phyloP scores from a whole-genome alignment of 192 early-diverging fungal genomes.

The Funneliformis mosseae region DNA sequence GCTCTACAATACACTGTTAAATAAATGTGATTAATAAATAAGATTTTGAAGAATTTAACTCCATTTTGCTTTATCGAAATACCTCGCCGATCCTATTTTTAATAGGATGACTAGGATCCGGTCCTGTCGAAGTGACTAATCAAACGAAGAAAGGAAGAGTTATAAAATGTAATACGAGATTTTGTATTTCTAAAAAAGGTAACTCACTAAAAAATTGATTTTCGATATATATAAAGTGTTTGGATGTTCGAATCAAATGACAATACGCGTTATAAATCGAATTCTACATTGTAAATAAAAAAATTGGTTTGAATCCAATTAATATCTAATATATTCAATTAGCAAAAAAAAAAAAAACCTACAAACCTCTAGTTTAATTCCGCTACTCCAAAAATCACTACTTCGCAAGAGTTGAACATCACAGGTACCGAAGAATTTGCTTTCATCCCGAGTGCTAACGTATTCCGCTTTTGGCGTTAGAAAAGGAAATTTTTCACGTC shows the following conservation, averaged over 20 bases:
- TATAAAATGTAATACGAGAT: not conserved
- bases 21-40: not conserved
- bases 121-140: constrained; percentile 52
- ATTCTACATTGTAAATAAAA: constrained; percentile 44
- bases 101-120: constrained; percentile 51
- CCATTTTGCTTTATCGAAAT: not conserved
- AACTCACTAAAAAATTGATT: constrained; percentile 89
- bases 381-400: constrained; percentile 71
- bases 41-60: not conserved
- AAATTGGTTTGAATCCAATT: not conserved
- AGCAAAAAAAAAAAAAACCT: not conserved
- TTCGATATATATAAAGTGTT: constrained; percentile 92
- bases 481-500: constrained; percentile 64
- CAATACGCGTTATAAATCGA: constrained; percentile 88
- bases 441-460: not conserved
- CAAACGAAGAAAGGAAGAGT: not conserved
- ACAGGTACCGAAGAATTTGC: constrained; percentile 52
- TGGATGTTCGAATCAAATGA: constrained; percentile 68
- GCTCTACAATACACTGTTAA: constrained; percentile 63
- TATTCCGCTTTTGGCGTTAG: constrained; percentile 74
- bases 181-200: not conserved
- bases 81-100: constrained; percentile 79
- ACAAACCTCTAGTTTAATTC: constrained; percentile 57
- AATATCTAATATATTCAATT: not conserved
- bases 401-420: constrained; percentile 74